Evolutionary conservation across 148 eudicot genomes (phyloP).

Genomic region (Pouteria glomerata): DNA sequence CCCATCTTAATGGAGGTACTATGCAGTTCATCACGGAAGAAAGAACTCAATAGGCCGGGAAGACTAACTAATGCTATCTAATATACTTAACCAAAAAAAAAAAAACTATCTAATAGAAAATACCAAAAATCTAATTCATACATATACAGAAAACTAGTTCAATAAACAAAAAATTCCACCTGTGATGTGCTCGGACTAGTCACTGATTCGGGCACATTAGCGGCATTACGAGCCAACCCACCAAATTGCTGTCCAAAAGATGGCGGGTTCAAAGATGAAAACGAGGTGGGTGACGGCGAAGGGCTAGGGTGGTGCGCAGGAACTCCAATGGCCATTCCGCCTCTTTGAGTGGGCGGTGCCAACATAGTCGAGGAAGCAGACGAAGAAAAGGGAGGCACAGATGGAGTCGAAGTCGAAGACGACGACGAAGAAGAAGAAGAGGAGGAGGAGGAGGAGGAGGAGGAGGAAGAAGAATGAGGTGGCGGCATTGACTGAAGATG

Average conservation of each 20-base stretch:
- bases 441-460: constrained; percentile 24
- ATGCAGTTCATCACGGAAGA: too few species aligned
- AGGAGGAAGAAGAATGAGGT: constrained; percentile 16
- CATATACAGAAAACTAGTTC: neutral
- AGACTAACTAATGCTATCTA: too few species aligned
- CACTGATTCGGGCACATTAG: constrained; percentile 23
- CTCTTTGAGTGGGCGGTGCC: constrained; percentile 25
- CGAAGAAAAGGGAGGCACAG: constrained; percentile 22
- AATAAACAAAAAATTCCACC: constrained; percentile 17
- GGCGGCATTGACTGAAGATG: constrained; percentile 24
- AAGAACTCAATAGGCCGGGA: too few species aligned
- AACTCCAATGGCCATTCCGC: constrained; percentile 65
- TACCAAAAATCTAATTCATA: neutral
- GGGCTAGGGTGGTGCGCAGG: constrained; percentile 49
- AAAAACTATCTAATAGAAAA: neutral
- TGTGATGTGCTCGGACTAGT: constrained; percentile 21
- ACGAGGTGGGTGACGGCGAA: constrained; percentile 33
- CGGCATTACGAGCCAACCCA: constrained; percentile 24
- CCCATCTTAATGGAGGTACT: neutral
- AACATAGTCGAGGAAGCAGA: neutral
- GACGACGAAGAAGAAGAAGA: constrained; percentile 23
- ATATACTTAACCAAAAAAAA: too few species aligned
- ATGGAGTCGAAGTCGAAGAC: constrained; percentile 17
- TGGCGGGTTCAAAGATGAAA: constrained; percentile 31
- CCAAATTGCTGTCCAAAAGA: constrained; percentile 35